Evolutionary conservation across 164 flowering plant genomes (phyloP).

Genomic region (Platanus orientalis): DNA sequence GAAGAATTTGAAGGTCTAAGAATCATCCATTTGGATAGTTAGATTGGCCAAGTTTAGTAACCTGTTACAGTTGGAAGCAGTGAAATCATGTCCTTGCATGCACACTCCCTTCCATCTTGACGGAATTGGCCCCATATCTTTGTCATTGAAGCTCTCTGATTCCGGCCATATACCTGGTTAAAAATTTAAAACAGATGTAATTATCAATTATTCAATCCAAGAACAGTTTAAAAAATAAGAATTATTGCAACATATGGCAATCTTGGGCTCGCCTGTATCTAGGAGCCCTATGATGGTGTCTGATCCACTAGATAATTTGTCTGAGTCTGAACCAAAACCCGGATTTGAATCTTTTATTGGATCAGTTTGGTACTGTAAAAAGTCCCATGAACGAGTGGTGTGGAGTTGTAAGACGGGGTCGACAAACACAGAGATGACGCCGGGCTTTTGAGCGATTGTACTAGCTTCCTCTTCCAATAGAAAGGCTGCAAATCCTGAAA

Average conservation of each 20-base stretch:
- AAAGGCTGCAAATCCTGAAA: conserved; percentile 56
- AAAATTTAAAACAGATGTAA: too few relatives aligned
- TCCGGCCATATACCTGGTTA: conserved; percentile 59
- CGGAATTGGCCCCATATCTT: conserved; percentile 44
- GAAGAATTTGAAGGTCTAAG: too few relatives aligned
- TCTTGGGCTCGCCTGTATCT: conserved; percentile 39
- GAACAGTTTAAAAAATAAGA: too few relatives aligned
- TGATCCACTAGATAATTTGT: background rate
- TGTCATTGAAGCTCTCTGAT: conserved; percentile 49
- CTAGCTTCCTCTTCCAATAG: conserved; percentile 41
- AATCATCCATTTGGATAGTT: background rate
- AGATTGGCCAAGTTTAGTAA: conserved; percentile 8
- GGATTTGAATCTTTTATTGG: conserved; percentile 17
- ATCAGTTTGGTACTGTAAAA: conserved; percentile 36
- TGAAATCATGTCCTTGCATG: conserved; percentile 30
- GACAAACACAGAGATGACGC: conserved; percentile 53
- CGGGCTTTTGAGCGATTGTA: conserved; percentile 27
- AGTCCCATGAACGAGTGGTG: conserved; percentile 67
- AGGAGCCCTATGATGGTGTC: conserved; percentile 51
- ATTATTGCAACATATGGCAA: background rate
- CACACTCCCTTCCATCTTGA: conserved; percentile 54
- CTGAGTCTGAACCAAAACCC: background rate
- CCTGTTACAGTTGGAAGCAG: conserved; percentile 53
- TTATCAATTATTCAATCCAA: too few relatives aligned
- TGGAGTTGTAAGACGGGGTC: conserved; percentile 50